Base-by-base conservation (phyloP, 2,329 filamentous ascomycete genomes). In the Colletotrichum sublineola region DNA sequence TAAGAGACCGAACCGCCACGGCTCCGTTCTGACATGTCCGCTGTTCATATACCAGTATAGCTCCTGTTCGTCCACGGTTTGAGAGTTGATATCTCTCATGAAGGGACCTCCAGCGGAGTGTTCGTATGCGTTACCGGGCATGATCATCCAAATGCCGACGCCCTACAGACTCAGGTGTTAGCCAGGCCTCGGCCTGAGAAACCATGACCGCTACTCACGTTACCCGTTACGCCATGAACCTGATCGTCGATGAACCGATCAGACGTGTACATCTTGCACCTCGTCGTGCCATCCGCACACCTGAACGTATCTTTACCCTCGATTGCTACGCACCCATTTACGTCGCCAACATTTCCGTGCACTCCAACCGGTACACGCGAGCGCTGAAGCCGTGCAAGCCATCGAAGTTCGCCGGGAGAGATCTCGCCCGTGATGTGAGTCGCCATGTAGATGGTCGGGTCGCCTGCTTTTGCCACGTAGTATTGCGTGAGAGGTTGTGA, bases 31-130 rank as follows among this genome's bases (percentile, higher is more conserved):
- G 9, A 84, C 84, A 68, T 91, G 89, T 46, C 84, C 85, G 3
- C 86, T 89, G 80, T 91, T 91, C 84, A 89, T 89, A 80, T 90
- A 91, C 79, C 87, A 90, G 74, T 88, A 89, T 0, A 91, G 82
- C 8, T 81, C 86, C 57, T 82, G 87, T 31, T 82, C 79, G 1
- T 85, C 86, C 8, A 86, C 86, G 79, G 87, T 87, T 78, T 91
- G 90, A 46, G 85, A 82, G 80, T 89, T 85, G 77, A 90, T 89
- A 72, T 89, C 87, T 4, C 81, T 78, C 80, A 82, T 81, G 81
- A 91, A 91, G 2, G 89, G 89, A 0, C 89, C 89, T 11, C 89
- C 89, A 2, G 87, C 87, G 3, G 86, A 87, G 42, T 82, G 84
- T 75, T 91, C 89, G 62, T 90, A 90, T 7, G 82, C 81, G 57